Base-by-base conservation (phyloP, 192 early-diverging fungal genomes). In the Obelidium mucronatum region DNA sequence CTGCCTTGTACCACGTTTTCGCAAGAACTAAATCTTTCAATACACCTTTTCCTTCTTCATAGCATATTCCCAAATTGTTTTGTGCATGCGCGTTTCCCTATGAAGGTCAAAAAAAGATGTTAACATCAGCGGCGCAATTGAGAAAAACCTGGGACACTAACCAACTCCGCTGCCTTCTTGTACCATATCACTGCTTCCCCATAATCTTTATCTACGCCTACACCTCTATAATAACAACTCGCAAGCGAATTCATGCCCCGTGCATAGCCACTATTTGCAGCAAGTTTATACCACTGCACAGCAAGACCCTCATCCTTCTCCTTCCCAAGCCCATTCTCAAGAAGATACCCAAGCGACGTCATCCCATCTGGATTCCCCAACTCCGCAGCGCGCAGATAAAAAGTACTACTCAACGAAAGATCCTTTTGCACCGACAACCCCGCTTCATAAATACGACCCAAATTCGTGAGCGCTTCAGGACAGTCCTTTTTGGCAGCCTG, bases 21-120 rank as follows among this genome's bases (percentile, higher is more conserved):
- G 87, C 87, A 53, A 75, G 64, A 52, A 56, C 81, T 31, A 80
- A 26, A 60, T 89, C 85, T 59, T 78, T 81, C 35, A 74, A 62
- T n/a, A 89, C 83, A 3, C 87, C 87, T n/a, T 80, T 56, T 2
- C 87, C 87, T 70, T 84, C 80, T 75, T 89, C 84, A 78, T 83
- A 87, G 55, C 87, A 88, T 33, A 86, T 82, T 34, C 87, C 87
- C 34, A 88, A 63, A 77, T 86, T 86, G 65, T 86, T 85, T 39
- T 80, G 75, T 1, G 87, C 87, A 40, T 79, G 62, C 3, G 83
- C 34, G 54, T 83, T 75, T 3, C 87, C 87, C 65, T 75, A n/a
- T 74, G 2, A 1, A 5, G 1, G 19, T 13, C 58, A 8, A 64
- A 31, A 36, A 34, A 59, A 22, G 11, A 26, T 59, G 56, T n/a